Percentiles rank a stretch among this genome's conserved stretches.
phyloP scores from a whole-genome alignment of 495 filamentous ascomycete genomes.

The Talaromyces ruber region DNA sequence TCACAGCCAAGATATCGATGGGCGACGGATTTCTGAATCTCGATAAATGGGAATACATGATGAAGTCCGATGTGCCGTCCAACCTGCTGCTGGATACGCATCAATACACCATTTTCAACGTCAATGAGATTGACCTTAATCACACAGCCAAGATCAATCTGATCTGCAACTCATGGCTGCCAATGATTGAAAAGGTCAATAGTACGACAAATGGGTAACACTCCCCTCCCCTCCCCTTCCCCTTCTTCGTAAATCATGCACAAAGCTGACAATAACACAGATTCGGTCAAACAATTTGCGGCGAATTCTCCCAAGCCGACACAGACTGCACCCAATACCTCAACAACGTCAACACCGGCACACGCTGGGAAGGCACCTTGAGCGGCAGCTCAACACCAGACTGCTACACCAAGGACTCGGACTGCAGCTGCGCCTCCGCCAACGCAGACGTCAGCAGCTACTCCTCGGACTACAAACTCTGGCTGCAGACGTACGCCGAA shows the following conservation, averaged over 20 bases:
- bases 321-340: conserved; percentile 86
- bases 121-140: conserved; percentile 59
- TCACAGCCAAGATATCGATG: conserved; percentile 59
- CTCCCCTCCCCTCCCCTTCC: conserved; percentile 12
- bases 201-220: conserved; percentile 64
- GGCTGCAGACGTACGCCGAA: conserved; percentile 81
- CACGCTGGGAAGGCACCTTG: conserved; percentile 78
- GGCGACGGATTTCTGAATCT: conserved; percentile 82
- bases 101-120: conserved; percentile 88
- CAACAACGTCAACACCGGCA: conserved; percentile 83
- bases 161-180: conserved; percentile 78
- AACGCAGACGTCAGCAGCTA: conserved; percentile 66
- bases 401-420: conserved; percentile 53
- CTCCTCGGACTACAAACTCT: conserved; percentile 69
- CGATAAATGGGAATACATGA: conserved; percentile 64
- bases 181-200: conserved; percentile 64
- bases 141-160: conserved; percentile 72
- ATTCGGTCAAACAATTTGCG: conserved; percentile 94
- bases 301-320: conserved; percentile 97
- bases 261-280: conserved; percentile 16
- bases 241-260: not conserved
- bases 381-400: conserved; percentile 47
- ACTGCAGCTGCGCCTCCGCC: conserved; percentile 66
- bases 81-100: conserved; percentile 80
- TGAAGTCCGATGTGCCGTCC: conserved; percentile 42